Percentiles rank a stretch among this genome's conserved stretches.
These are phyloP conservation scores for Apiospora saccharicola DNA, from an alignment of 2,329 filamentous ascomycete genomes.

Conservation along the genomic window DNA sequence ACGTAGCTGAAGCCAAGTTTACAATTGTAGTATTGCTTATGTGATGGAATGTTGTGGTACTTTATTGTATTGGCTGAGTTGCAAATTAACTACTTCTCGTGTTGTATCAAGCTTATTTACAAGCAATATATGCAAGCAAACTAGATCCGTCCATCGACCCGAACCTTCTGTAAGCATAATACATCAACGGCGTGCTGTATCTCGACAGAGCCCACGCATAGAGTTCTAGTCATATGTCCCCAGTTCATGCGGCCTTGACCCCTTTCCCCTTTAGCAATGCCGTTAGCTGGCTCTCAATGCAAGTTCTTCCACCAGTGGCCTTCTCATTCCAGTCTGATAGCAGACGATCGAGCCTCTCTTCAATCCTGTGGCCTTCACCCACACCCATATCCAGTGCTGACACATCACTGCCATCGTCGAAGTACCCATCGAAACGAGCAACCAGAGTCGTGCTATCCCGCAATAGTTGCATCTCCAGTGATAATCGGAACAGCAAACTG, in stretches of 20 bases:
- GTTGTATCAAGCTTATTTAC: background rate
- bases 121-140: background rate
- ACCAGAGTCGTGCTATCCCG: background rate
- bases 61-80: background rate
- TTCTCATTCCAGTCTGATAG: slow-evolving; percentile 31
- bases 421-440: slow-evolving; percentile 37
- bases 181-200: background rate
- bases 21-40: background rate
- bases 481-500: slow-evolving; percentile 1
- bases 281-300: slow-evolving; percentile 31
- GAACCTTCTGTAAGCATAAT: background rate
- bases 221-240: background rate
- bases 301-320: slow-evolving; percentile 12
- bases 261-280: slow-evolving; percentile 35
- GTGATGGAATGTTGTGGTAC: background rate
- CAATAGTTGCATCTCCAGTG: background rate
- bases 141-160: background rate
- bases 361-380: slow-evolving; percentile 34
- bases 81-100: background rate
- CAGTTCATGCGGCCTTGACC: background rate
- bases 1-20: background rate
- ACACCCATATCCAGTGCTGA: slow-evolving; percentile 40
- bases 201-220: background rate
- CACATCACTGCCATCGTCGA: slow-evolving; percentile 33
- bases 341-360: slow-evolving; percentile 34